These are phyloP conservation scores for Pseudocercospora musae DNA, from an alignment of 2,329 filamentous ascomycete species.

Conservation along the genomic window DNA sequence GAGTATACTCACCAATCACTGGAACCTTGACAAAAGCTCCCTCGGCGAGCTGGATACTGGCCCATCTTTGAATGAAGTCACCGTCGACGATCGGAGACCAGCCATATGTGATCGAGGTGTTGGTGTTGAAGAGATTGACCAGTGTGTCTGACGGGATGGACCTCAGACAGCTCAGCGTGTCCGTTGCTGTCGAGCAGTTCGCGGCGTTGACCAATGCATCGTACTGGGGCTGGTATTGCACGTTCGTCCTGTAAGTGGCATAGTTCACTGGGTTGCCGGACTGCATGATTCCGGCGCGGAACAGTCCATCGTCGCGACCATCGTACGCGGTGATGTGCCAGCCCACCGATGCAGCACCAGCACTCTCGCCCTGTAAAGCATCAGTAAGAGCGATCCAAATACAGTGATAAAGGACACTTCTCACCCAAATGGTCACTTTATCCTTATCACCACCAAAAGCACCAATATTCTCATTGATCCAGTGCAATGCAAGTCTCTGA, in stretches of 20 bases:
- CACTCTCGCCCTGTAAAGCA: conserved; percentile 16
- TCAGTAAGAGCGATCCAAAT: background rate
- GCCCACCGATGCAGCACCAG: conserved; percentile 45
- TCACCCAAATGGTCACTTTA: conserved; percentile 44
- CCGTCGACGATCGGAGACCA: conserved; percentile 53
- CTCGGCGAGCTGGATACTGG: conserved; percentile 52
- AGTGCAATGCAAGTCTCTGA: conserved; percentile 46
- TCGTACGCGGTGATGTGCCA: conserved; percentile 47
- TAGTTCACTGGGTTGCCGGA: conserved; percentile 34
- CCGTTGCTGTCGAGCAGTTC: conserved; percentile 55
- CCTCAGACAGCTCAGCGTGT: conserved; percentile 66
- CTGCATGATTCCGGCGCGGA: conserved; percentile 48
- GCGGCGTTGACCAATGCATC: conserved; percentile 58
- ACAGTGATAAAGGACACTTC: conserved; percentile 11
- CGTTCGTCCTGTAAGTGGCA: conserved; percentile 19
- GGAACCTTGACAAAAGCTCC: conserved; percentile 61
- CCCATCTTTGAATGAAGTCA: conserved; percentile 54
- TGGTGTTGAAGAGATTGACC: conserved; percentile 31
- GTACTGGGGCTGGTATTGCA: conserved; percentile 55
- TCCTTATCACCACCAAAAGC: conserved; percentile 72
- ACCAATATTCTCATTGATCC: conserved; percentile 44
- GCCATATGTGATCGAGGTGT: conserved; percentile 28
- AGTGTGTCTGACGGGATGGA: conserved; percentile 32
- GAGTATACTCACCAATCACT: conserved; percentile 9
- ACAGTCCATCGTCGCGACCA: conserved; percentile 48